Base-by-base conservation (phyloP, 2,329 filamentous ascomycete species). In the Fusarium piperis region DNA sequence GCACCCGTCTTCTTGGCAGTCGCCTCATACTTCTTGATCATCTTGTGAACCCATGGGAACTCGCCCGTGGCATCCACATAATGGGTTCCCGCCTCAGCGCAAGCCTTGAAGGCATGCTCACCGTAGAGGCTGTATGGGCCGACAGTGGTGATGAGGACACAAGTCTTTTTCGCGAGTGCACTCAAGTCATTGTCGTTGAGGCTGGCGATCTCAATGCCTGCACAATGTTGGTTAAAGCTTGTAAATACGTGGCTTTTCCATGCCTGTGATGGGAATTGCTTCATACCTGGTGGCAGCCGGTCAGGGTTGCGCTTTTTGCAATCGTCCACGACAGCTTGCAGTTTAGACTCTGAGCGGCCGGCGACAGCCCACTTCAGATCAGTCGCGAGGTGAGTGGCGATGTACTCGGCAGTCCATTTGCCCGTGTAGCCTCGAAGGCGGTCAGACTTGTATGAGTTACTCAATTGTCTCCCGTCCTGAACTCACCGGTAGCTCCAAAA, bases 301-400 rank as follows among this genome's bases (percentile, higher is more conserved):
- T 97, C 91, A 3, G 90, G 85, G 78, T 93, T 93, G 65, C 92
- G 76, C 63, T 83, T 79, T 75, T 90, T 90, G 78, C 95, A 87
- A 61, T 93, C 89, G 59, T 90, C 84, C 9, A 90, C 89, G 12
- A 98, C 81, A 41, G 83, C 82, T 72, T 92, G 87, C 6, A 98
- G 87, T 80, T 97, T 97, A 55, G 86, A 83, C 55, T 87, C 84
- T n/a, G 93, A 95, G 28, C 95, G 92, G 32, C 95, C 95, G 51
- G 94, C 93, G 62, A 98, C 85, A 15, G 94, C 95, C 95, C 95
- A 98, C 84, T 90, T 94, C 68, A 97, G 81, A 78, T 94, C 89
- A 18, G 92, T 93, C 0, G 94, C 92, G 1, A 94, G 85, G 71
- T 89, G 83, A 15, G 86, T 86, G 59, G 90, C 86, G 76, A 97